phyloP scores from a whole-genome alignment of 2,329 filamentous ascomycete species.

The Orbilia javanica region DNA sequence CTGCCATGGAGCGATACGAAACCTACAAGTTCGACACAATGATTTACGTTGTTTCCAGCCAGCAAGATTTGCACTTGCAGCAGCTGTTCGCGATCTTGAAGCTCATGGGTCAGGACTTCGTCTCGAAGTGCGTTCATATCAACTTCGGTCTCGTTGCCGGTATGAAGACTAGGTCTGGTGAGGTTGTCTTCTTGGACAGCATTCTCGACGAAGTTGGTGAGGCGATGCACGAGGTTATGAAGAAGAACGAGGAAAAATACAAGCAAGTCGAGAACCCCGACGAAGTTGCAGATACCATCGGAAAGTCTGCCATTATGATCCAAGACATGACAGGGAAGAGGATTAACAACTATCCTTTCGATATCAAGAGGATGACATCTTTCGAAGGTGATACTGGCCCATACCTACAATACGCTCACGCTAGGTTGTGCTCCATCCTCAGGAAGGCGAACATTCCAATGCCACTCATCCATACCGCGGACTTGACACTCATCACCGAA shows the following conservation, averaged over 20 bases:
- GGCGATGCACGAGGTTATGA: slow-evolving; percentile 98
- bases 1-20: slow-evolving; percentile 75
- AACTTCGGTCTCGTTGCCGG: slow-evolving; percentile 80
- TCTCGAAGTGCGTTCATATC: slow-evolving; percentile 77
- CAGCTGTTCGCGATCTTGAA: slow-evolving; percentile 83
- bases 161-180: slow-evolving; percentile 79
- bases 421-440: slow-evolving; percentile 75
- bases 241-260: slow-evolving; percentile 89
- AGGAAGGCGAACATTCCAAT: slow-evolving; percentile 70
- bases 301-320: slow-evolving; percentile 96
- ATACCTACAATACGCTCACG: slow-evolving; percentile 86
- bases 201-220: slow-evolving; percentile 85
- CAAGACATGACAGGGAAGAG: slow-evolving; percentile 97
- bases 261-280: slow-evolving; percentile 86
- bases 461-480: slow-evolving; percentile 73
- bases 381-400: slow-evolving; percentile 89
- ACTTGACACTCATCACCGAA: slow-evolving; percentile 78
- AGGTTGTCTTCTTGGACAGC: slow-evolving; percentile 80
- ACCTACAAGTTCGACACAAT: slow-evolving; percentile 78
- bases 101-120: slow-evolving; percentile 78
- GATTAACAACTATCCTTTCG: slow-evolving; percentile 77
- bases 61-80: slow-evolving; percentile 79
- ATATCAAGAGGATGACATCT: slow-evolving; percentile 83
- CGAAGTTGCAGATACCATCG: slow-evolving; percentile 84
- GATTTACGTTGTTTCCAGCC: slow-evolving; percentile 81